phyloP scores from a whole-genome alignment of 768 basidiomycete species.

The Suillus brevipes region DNA sequence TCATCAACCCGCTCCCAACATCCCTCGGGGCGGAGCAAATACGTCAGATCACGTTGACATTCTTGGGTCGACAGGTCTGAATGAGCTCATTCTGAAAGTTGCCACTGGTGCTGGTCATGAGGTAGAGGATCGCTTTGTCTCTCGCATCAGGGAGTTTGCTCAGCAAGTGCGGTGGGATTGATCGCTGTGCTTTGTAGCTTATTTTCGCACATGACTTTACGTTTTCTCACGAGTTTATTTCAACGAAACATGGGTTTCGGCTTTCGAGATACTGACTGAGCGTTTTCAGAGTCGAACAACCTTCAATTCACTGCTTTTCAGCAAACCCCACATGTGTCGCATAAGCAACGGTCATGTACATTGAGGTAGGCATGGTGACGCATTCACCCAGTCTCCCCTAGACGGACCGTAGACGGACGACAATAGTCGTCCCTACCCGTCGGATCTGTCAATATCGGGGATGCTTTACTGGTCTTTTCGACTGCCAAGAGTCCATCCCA shows the following conservation, averaged over 20 bases:
- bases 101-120: slow-evolving; percentile 81
- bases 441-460: neutral
- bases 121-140: slow-evolving; percentile 68
- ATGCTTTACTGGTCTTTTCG: neutral
- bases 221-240: neutral
- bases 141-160: slow-evolving; percentile 76
- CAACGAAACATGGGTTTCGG: neutral
- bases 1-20: slow-evolving; percentile 70
- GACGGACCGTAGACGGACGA: neutral
- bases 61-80: slow-evolving; percentile 74
- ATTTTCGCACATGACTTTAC: neutral
- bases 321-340: neutral
- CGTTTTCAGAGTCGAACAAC: neutral
- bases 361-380: neutral
- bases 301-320: neutral
- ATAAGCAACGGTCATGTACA: neutral
- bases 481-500: neutral
- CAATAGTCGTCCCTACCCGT: neutral
- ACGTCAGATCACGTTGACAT: slow-evolving; percentile 92
- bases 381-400: neutral
- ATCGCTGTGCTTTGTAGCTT: slow-evolving; percentile 10
- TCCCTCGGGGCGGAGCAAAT: slow-evolving; percentile 87
- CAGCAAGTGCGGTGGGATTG: slow-evolving; percentile 77
- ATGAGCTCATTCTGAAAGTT: slow-evolving; percentile 89
- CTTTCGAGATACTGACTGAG: neutral